phyloP scores from a whole-genome alignment of 192 early-diverging fungal genomes.

The Rhizophagus clarus region DNA sequence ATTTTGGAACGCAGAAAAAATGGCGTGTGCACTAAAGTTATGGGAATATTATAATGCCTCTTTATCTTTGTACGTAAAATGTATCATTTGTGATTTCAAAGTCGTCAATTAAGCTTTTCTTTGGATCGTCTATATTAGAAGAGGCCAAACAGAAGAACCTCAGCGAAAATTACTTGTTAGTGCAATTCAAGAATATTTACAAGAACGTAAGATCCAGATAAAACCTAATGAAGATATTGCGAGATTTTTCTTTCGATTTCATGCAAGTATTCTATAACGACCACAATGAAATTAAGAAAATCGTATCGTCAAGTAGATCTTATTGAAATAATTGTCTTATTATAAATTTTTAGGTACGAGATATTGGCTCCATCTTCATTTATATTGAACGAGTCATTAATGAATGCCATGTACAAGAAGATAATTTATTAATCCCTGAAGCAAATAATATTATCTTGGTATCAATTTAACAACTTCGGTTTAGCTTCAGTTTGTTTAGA shows the following conservation, averaged over 20 bases:
- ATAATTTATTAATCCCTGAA: not conserved
- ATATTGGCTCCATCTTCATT: constrained; percentile 9
- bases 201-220: constrained; percentile 11
- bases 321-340: not conserved
- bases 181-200: constrained; percentile 7
- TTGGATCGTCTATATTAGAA: not conserved
- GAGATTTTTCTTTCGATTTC: constrained; percentile 14
- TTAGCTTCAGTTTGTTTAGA: not conserved
- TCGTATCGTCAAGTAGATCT: too few species aligned
- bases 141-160: not conserved
- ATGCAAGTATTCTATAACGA: not conserved
- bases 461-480: not conserved
- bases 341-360: constrained; percentile 13
- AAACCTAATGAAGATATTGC: constrained; percentile 9
- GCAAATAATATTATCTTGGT: not conserved
- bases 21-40: constrained; percentile 22
- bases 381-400: constrained; percentile 6
- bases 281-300: too few species aligned
- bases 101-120: not conserved
- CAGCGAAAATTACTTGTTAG: constrained; percentile 3
- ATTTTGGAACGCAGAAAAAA: constrained; percentile 33
- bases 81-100: not conserved
- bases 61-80: not conserved
- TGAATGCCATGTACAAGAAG: not conserved
- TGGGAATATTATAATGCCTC: constrained; percentile 4